phyloP scores from a whole-genome alignment of 352 stramenopile species.

The Phytophthora crassamura region DNA sequence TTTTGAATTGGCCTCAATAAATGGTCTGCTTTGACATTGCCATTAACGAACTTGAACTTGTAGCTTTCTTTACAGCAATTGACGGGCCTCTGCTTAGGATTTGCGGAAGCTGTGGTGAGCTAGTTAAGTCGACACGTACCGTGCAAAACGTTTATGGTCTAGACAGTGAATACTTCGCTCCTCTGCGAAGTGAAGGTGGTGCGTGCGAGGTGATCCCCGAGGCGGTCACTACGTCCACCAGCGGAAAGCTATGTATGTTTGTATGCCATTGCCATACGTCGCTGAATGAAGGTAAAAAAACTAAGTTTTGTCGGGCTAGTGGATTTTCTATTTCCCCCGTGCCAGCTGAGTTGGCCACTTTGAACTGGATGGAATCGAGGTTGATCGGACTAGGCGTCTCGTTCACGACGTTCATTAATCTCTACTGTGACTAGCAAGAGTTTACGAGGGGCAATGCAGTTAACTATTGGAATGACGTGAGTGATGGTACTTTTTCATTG shows the following conservation, averaged over 20 bases:
- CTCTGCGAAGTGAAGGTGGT: background rate
- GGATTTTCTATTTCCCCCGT: no score
- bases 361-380: constrained; percentile 14
- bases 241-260: background rate
- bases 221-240: background rate
- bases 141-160: background rate
- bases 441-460: constrained; percentile 21
- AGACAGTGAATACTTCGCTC: background rate
- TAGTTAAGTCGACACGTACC: background rate
- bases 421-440: constrained; percentile 10
- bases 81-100: no score
- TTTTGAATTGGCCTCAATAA: no score
- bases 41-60: no score
- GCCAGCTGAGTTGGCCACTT: constrained; percentile 4
- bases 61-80: no score
- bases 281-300: background rate
- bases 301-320: constrained; percentile 17
- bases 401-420: constrained; percentile 15
- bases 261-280: constrained; percentile 8
- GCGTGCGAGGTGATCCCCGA: constrained; percentile 11
- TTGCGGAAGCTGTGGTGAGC: constrained; percentile 14
- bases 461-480: constrained; percentile 19
- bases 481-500: background rate
- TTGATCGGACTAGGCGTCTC: constrained; percentile 15
- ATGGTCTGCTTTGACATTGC: no score